These are phyloP conservation scores for Fusarium coicis DNA, from an alignment of 2,329 filamentous ascomycete species.

Conservation along the genomic window DNA sequence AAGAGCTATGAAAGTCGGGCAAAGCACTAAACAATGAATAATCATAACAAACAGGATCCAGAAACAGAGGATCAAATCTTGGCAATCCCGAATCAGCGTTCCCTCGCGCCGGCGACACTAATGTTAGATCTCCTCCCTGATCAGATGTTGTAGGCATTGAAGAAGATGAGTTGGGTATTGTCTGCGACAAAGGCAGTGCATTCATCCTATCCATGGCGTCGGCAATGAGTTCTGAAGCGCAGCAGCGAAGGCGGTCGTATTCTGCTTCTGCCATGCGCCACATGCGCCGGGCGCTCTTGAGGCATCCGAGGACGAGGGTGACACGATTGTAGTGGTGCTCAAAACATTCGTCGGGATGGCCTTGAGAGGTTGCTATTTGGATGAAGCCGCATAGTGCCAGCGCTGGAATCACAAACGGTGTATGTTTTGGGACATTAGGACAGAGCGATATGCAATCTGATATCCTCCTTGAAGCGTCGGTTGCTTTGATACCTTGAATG, in stretches of 20 bases:
- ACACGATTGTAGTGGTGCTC: constrained; percentile 40
- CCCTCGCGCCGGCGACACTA: background rate
- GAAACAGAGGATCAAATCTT: constrained; percentile 12
- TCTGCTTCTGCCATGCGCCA: constrained; percentile 35
- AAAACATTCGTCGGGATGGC: constrained; percentile 37
- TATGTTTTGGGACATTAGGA: constrained; percentile 34
- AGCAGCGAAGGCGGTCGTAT: constrained; percentile 30
- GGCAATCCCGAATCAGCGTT: background rate
- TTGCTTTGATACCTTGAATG: constrained; percentile 38
- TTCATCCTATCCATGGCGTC: constrained; percentile 41
- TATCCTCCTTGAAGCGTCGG: constrained; percentile 36
- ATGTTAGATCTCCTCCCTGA: background rate
- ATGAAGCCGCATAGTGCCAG: constrained; percentile 33
- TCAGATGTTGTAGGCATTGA: background rate
- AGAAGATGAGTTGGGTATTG: background rate
- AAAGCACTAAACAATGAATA: constrained; percentile 19
- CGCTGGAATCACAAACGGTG: constrained; percentile 34
- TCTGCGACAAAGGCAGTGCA: constrained; percentile 23
- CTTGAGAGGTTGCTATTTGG: constrained; percentile 32
- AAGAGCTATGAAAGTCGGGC: constrained; percentile 23
- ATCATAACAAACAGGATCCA: constrained; percentile 24
- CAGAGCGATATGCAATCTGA: constrained; percentile 36
- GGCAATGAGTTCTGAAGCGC: constrained; percentile 26
- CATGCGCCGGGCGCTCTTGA: constrained; percentile 31
- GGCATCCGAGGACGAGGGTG: constrained; percentile 21